Percentiles rank a stretch among this genome's conserved stretches.
Conservation (phyloP, 345 rosid genomes). For the Aegle marmelos region DNA sequence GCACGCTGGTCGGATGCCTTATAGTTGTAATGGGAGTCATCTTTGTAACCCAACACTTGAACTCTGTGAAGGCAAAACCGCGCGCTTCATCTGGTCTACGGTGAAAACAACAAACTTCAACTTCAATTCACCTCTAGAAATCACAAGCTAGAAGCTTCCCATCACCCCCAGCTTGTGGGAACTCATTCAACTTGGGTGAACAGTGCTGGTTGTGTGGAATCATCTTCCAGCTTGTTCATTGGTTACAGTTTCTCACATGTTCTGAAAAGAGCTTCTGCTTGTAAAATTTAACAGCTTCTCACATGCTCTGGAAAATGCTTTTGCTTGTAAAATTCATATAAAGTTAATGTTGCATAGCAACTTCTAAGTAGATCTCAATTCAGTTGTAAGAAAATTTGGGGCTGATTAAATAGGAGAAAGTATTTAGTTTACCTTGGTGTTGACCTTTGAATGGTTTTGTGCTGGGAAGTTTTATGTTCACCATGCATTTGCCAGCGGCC, state of each 20-base stretch:
- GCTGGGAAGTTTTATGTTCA: neutral
- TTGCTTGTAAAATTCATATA: constrained; percentile 5
- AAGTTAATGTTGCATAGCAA: neutral
- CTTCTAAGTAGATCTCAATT: neutral
- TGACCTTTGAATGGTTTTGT: neutral
- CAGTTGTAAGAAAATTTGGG: neutral
- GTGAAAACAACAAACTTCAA: constrained; percentile 9
- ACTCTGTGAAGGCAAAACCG: constrained; percentile 78
- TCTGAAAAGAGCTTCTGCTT: neutral
- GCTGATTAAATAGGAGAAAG: neutral
- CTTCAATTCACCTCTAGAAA: neutral
- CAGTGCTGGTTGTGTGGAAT: neutral
- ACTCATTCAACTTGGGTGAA: constrained; percentile 2
- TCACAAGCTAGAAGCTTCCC: neutral
- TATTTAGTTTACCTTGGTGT: neutral
- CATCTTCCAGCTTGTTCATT: neutral
- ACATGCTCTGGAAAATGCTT: neutral
- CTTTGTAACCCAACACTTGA: constrained; percentile 81
- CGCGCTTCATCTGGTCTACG: constrained; percentile 56
- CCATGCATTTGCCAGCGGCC: neutral
- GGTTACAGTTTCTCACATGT: neutral
- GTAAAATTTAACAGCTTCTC: neutral
- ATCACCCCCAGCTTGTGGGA: constrained; percentile 4
- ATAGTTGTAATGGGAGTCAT: constrained; percentile 90
- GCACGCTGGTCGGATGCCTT: constrained; percentile 93